A percentile compares a stretch with the other conserved stretches of the same genome.
phyloP scores from a whole-genome alignment of 441 rosid species.

The Adansonia grandidieri region DNA sequence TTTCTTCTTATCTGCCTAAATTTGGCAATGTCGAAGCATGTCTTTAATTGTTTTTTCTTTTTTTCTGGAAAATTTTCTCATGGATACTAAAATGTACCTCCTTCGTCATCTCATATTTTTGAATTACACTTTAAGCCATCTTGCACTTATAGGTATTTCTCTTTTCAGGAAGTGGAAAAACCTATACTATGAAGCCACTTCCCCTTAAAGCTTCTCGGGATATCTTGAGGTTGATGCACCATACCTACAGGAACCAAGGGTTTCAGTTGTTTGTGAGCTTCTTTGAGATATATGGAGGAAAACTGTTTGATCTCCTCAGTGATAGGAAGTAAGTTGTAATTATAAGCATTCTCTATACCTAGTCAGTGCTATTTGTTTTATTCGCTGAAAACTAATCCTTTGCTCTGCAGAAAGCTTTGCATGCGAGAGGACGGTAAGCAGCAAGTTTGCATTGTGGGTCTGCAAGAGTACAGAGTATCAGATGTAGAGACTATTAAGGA shows the following conservation, averaged over 20 bases:
- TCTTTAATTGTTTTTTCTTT: not conserved
- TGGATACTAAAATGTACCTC: not conserved
- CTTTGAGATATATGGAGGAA: conserved; percentile 98
- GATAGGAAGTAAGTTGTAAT: conserved; percentile 82
- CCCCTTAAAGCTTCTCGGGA: conserved; percentile 94
- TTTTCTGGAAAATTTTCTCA: not conserved
- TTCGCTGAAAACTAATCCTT: conserved; percentile 35
- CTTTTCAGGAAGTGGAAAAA: conserved; percentile 93
- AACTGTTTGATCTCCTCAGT: conserved; percentile 85
- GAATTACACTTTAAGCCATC: conserved; percentile 23
- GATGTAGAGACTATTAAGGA: conserved; percentile 92
- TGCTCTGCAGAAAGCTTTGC: conserved; percentile 77
- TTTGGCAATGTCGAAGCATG: not conserved
- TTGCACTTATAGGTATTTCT: conserved; percentile 28
- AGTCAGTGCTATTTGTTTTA: conserved; percentile 16
- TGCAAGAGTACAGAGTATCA: conserved; percentile 89
- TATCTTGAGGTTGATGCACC: conserved; percentile 75
- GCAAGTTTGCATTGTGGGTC: conserved; percentile 98
- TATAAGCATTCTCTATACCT: conserved; percentile 23
- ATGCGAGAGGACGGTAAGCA: conserved; percentile 99
- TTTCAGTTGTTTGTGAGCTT: conserved; percentile 93
- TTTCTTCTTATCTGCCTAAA: not conserved
- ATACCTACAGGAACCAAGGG: conserved; percentile 85
- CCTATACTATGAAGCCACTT: conserved; percentile 94
- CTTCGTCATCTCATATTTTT: conserved; percentile 3